Base-by-base conservation (phyloP, 257 asterid genomes). In the Nicotiana tomentosiformis region DNA sequence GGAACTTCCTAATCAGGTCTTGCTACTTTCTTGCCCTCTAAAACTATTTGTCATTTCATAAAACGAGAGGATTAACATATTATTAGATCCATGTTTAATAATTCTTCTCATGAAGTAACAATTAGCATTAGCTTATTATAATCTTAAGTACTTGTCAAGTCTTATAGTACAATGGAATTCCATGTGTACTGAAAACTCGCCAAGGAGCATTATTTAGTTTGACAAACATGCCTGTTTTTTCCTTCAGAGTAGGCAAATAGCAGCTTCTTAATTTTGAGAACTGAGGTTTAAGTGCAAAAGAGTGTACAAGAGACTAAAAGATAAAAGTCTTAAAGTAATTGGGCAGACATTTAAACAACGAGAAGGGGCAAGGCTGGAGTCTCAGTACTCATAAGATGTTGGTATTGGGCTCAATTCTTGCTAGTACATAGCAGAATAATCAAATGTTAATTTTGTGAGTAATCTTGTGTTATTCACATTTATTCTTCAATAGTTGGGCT, bases 1-100 rank as follows among this genome's bases (percentile, higher is more conserved):
- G 86, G 86, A 80, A 20, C 84, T 90, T 60, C 67, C 84, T 62
- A 76, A 81, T 82, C 91, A 91, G 92, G 93, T 89, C n/a, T 76
- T 20, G 37, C 37, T 66, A 32, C 46, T 66, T 32, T 66, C 23
- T 66, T 66, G 20, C 26, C 74, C 43, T 66, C 74, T 15, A 39
- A 7, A 66, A 11, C 26, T 66, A 66, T 32, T 32, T 66, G 11
- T 32, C 20, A 32, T 32, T 15, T 66, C 37, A 66, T 66, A 16
- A 15, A 15, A 7, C 1, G 6, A 15, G 15, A 64, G 37, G n/a
- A 5, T 5, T 58, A n/a, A 60, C 7, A 55, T 14, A 7, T 55
- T 55, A 55, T 14, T 10, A 43, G 2, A 7, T 39, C 8, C 3
- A 7, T 43, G 11, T 1, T 43, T 43, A 1, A 43, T 43, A 43